Conservation (phyloP, 148 eudicot genomes). For the Chenopodium berlandieri region DNA sequence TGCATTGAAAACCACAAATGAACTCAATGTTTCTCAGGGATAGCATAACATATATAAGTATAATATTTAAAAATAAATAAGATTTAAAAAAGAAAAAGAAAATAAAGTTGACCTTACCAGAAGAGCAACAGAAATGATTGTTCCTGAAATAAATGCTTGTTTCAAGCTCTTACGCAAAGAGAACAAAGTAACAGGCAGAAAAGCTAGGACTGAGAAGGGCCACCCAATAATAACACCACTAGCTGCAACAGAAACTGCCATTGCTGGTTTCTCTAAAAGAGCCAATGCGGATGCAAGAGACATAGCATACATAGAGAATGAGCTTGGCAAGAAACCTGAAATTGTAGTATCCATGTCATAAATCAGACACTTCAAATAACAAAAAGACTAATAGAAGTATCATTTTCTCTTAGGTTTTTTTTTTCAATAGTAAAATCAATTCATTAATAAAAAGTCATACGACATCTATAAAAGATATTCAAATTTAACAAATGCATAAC, state of each 20-base stretch:
- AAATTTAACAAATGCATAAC: no score
- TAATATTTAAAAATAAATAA: no score
- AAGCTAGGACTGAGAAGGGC: constrained; percentile 95
- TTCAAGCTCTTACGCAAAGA: constrained; percentile 66
- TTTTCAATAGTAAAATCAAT: no score
- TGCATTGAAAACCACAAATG: background rate
- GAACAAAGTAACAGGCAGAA: constrained; percentile 78
- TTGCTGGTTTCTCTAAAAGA: constrained; percentile 73
- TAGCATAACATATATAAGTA: no score
- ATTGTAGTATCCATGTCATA: background rate
- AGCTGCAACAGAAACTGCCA: constrained; percentile 79
- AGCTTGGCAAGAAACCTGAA: constrained; percentile 94
- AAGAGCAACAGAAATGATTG: constrained; percentile 53
- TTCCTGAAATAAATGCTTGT: constrained; percentile 65
- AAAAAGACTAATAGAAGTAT: background rate
- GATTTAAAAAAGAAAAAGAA: background rate
- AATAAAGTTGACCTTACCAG: constrained; percentile 44
- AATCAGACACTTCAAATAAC: constrained; percentile 5
- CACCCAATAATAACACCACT: constrained; percentile 88
- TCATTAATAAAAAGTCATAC: no score
- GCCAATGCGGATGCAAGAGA: constrained; percentile 87
- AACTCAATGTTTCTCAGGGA: background rate
- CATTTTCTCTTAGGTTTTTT: background rate
- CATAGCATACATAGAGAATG: constrained; percentile 95
- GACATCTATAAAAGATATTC: no score